Conservation (phyloP, 768 basidiomycete species). For the Russula emetica region DNA sequence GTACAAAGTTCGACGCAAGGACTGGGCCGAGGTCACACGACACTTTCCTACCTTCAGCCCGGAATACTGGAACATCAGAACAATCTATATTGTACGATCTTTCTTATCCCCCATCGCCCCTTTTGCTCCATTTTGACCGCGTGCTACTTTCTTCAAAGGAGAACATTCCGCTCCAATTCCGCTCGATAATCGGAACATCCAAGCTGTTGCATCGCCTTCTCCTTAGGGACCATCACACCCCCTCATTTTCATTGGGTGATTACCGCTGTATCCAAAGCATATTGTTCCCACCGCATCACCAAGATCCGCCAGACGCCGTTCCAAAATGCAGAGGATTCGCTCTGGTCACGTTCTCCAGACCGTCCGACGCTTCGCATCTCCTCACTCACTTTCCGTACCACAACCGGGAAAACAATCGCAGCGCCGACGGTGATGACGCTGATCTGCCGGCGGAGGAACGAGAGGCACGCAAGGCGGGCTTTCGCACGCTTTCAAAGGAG, state of each 20-base stretch:
- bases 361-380: constrained; percentile 42
- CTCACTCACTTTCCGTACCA: constrained; percentile 56
- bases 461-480: constrained; percentile 55
- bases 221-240: constrained; percentile 7
- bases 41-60: constrained; percentile 34
- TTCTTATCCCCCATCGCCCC: neutral
- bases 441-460: constrained; percentile 16
- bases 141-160: constrained; percentile 48
- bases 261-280: constrained; percentile 46
- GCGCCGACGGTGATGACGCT: neutral
- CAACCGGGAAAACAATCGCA: constrained; percentile 33
- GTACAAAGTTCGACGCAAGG: constrained; percentile 62
- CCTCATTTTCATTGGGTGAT: constrained; percentile 3
- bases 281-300: constrained; percentile 57
- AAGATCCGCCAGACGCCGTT: constrained; percentile 50
- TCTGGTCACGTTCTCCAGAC: constrained; percentile 51
- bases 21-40: constrained; percentile 36
- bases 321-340: constrained; percentile 75
- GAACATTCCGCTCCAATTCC: constrained; percentile 55
- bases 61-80: constrained; percentile 58
- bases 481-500: constrained; percentile 52
- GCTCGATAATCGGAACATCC: constrained; percentile 46
- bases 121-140: neutral
- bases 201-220: constrained; percentile 37
- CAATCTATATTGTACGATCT: constrained; percentile 63